Conservation (phyloP, 768 basidiomycete species). For the Exidia glandulosa region DNA sequence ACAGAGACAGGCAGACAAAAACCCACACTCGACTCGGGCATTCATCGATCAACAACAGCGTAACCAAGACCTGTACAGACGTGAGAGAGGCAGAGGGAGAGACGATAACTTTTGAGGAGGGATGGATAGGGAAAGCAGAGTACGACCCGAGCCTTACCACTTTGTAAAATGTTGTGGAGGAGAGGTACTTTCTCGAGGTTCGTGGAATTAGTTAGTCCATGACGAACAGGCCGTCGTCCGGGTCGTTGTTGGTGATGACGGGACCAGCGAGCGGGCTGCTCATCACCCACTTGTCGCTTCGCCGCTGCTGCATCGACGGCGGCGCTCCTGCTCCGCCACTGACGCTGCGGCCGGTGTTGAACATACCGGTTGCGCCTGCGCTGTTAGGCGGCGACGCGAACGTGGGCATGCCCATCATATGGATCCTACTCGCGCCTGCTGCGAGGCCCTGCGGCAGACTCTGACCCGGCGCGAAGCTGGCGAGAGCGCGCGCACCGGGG, state of each 20-base stretch:
- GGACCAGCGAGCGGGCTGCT: slow-evolving; percentile 55
- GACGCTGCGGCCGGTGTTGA: slow-evolving; percentile 2
- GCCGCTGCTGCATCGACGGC: background rate
- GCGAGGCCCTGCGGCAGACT: slow-evolving; percentile 87
- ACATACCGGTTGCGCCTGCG: slow-evolving; percentile 11
- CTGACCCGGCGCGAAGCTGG: slow-evolving; percentile 83
- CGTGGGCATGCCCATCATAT: slow-evolving; percentile 44
- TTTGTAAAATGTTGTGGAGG: too few species aligned
- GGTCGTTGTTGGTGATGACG: slow-evolving; percentile 45
- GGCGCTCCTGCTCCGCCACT: background rate
- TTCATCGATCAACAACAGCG: too few species aligned
- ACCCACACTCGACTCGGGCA: too few species aligned
- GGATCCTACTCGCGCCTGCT: slow-evolving; percentile 82
- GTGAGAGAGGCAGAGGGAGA: too few species aligned
- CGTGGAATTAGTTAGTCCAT: too few species aligned
- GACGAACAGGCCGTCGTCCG: slow-evolving; percentile 55
- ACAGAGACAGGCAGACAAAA: too few species aligned
- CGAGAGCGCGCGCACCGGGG: slow-evolving; percentile 68
- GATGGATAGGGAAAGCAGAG: too few species aligned
- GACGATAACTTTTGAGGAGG: too few species aligned
- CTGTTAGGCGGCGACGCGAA: slow-evolving; percentile 26
- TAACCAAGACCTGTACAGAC: too few species aligned
- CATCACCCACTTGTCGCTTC: slow-evolving; percentile 19
- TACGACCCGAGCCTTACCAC: too few species aligned
- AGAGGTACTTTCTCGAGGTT: too few species aligned